Evolutionary conservation across 345 rosid genomes (phyloP), one percentile per base, ranked within the genome.

Genomic region (Eutrema yunnanense): DNA sequence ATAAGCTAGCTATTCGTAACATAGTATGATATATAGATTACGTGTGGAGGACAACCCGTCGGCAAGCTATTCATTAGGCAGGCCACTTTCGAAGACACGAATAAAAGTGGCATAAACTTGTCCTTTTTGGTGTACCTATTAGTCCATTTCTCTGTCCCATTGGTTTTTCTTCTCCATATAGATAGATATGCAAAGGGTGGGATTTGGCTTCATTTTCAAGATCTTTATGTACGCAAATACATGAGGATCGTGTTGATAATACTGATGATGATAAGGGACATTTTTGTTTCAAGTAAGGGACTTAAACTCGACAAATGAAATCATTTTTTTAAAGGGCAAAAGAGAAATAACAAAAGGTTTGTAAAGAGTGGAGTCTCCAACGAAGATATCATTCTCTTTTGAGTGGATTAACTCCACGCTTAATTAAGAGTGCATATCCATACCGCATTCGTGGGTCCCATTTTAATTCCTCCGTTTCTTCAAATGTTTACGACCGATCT

Each of bases 351-450:
- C 2, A 41, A 67, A 48, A 56, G 49, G 19, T 36, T 63, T 56
- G 32, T 3, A 50, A 49, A 69, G 71, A 76, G 72, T 76, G 80
- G 80, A 76, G 80, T 56, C 69, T 76, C 80, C 80, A 71, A 76
- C 80, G 50, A 76, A 56, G 74, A 76, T 64, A 64, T 70, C 71
- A 76, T 76, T 70, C 75, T 63, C 61, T 30, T 70, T 76, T 64
- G 75, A 76, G 80, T 76, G 80, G 80, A 76, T 76, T 70, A 76
- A 59, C 80, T 76, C 62, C 80, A 76, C 80, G 80, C 80, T 76
- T 76, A 75, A 75, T 71, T 71, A 70, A 76, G 57, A 48, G 80
- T 76, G 75, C 80, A 70, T 76, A 40, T 64, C 67, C 53, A 69
- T 69, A 11, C 62, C 67, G 47, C 59, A 41, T 8, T 10, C 61